Base-by-base conservation (phyloP, 805 yeast genomes). In the Cyberlindnera nakhonratchasimensis region DNA sequence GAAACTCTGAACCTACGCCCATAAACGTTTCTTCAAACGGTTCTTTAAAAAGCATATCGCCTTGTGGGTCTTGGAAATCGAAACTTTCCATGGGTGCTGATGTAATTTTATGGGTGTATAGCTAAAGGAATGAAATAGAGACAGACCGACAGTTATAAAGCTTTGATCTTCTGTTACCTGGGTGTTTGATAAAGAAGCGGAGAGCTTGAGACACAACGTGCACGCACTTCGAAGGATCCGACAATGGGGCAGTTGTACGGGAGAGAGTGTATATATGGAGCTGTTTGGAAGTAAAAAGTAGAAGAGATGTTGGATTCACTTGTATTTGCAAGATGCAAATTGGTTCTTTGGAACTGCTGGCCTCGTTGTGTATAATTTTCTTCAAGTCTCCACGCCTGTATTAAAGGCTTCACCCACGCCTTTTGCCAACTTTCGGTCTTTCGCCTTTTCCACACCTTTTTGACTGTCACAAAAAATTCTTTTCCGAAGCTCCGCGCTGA, bases 81-180 rank as follows among this genome's bases (percentile, higher is more conserved):
- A 45, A 48, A 24, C 40, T 32, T 22, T 48, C 49, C 52, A 48
- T 48, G n/a, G 9, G 10, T 23, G 8, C n/a, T n/a, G n/a, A n/a
- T 26, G 29, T 12, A 12, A 26, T 14, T 26, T 12, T 26, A 14
- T 26, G n/a, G 29, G n/a, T 8, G 11, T 23, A 23, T 23, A 8
- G 11, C 25, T 23, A 23, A 8, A 11, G 25, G 8, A 11, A 23
- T 8, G 25, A 11, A 8, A 11, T 23, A 8, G 8, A n/a, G n/a
- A n/a, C n/a, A n/a, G n/a, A n/a, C n/a, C n/a, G n/a, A n/a, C n/a
- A n/a, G n/a, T n/a, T n/a, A n/a, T n/a, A n/a, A n/a, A n/a, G n/a
- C n/a, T n/a, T n/a, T n/a, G n/a, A n/a, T n/a, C n/a, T n/a, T n/a
- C 6, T 6, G 28, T 25, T 13, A 25, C 10, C 16, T 24, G 33